These are phyloP conservation scores for Hypoxylon subgilvum DNA, from an alignment of 495 filamentous ascomycete species.

Conservation along the genomic window DNA sequence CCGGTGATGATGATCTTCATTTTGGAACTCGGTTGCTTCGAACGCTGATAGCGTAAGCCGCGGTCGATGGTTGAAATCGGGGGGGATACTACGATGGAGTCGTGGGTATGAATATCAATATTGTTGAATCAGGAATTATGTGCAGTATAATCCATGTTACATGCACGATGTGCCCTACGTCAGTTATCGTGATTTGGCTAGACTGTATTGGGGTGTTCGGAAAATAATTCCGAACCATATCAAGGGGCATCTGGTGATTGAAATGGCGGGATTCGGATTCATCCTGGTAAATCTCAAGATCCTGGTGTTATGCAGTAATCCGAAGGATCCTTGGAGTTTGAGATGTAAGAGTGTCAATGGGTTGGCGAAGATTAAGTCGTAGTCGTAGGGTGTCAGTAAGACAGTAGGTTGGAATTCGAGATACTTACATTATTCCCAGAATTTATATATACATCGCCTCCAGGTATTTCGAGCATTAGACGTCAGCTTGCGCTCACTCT, in stretches of 20 bases:
- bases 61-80: neutral
- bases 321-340: too few species aligned
- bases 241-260: too few species aligned
- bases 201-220: neutral
- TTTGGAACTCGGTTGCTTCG: conserved; percentile 1
- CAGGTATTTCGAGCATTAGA: too few species aligned
- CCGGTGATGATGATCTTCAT: conserved; percentile 63
- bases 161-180: conserved; percentile 1
- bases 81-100: neutral
- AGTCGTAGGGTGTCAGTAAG: too few species aligned
- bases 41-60: neutral
- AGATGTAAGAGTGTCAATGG: too few species aligned
- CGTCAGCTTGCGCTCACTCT: conserved; percentile 5
- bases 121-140: neutral
- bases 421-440: neutral
- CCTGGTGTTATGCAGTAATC: too few species aligned
- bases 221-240: too few species aligned
- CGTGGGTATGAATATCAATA: neutral
- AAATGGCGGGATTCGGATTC: too few species aligned
- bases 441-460: too few species aligned
- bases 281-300: too few species aligned
- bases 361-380: too few species aligned
- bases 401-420: too few species aligned
- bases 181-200: neutral
- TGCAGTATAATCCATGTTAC: neutral